Evolutionary conservation across 345 rosid species (phyloP).

Genomic region (Aegle marmelos): DNA sequence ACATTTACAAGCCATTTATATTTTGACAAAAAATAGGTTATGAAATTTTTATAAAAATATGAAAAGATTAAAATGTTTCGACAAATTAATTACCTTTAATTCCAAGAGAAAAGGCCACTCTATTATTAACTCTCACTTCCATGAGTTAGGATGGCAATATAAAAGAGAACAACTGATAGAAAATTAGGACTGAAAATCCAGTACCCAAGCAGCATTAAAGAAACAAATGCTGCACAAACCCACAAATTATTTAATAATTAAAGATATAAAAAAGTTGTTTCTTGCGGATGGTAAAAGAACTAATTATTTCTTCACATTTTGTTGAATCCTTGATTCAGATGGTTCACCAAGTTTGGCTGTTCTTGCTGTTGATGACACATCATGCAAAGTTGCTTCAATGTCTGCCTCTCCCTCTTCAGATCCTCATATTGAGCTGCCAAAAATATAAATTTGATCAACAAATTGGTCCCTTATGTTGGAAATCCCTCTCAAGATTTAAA

Average conservation of each 20-base stretch:
- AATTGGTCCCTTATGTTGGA: background rate
- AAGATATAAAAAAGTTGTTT: too few relatives aligned
- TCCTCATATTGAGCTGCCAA: conserved; percentile 27
- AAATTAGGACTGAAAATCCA: background rate
- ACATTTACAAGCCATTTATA: too few relatives aligned
- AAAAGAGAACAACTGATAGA: background rate
- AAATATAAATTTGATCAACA: background rate
- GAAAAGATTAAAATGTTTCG: too few relatives aligned
- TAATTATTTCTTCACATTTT: background rate
- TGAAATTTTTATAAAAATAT: too few relatives aligned
- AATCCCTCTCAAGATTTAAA: too few relatives aligned
- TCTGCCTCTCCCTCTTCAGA: conserved; percentile 25
- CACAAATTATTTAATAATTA: background rate
- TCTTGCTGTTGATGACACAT: background rate
- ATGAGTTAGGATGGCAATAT: background rate
- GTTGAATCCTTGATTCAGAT: background rate
- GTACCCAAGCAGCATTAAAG: background rate
- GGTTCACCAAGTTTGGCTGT: background rate
- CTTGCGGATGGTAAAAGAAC: too few relatives aligned
- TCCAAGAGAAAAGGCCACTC: background rate
- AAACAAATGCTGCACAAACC: background rate
- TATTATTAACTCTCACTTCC: background rate
- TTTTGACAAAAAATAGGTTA: too few relatives aligned
- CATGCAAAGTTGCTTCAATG: background rate
- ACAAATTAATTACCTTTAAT: background rate